A percentile compares a stretch with the other conserved stretches of the same genome.
These are phyloP conservation scores for Trichoderma guizhouense DNA, from an alignment of 2,329 filamentous ascomycete species.

Conservation along the genomic window DNA sequence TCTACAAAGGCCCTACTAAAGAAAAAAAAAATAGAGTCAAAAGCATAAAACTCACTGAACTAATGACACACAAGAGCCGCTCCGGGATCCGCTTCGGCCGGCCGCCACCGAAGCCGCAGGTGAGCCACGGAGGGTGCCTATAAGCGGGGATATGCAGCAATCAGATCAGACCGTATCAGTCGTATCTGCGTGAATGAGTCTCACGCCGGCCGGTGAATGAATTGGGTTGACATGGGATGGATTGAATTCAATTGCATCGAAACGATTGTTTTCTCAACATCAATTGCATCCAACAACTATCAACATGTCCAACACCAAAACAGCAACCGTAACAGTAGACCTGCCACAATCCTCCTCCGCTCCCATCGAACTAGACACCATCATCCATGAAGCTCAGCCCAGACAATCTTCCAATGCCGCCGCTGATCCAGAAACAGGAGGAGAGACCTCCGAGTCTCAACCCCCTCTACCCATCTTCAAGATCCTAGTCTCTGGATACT, in stretches of 20 bases:
- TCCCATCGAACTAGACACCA: neutral
- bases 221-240: neutral
- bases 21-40: neutral
- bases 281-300: no score
- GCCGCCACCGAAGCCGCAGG: slow-evolving; percentile 2
- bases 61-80: slow-evolving; percentile 5
- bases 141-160: slow-evolving; percentile 13
- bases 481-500: slow-evolving; percentile 3
- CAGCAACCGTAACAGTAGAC: neutral
- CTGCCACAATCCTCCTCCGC: neutral
- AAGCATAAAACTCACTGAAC: neutral
- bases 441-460: neutral
- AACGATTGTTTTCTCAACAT: neutral
- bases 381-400: neutral
- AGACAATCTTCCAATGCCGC: neutral
- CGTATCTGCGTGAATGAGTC: neutral
- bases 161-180: neutral
- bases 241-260: neutral
- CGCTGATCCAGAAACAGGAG: neutral
- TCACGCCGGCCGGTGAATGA: no score
- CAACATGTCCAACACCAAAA: neutral
- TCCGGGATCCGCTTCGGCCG: slow-evolving; percentile 11
- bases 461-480: neutral
- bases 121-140: slow-evolving; percentile 11
- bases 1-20: neutral